phyloP scores from a whole-genome alignment of 108 stramenopile genomes.

The Skeletonema marinoi region DNA sequence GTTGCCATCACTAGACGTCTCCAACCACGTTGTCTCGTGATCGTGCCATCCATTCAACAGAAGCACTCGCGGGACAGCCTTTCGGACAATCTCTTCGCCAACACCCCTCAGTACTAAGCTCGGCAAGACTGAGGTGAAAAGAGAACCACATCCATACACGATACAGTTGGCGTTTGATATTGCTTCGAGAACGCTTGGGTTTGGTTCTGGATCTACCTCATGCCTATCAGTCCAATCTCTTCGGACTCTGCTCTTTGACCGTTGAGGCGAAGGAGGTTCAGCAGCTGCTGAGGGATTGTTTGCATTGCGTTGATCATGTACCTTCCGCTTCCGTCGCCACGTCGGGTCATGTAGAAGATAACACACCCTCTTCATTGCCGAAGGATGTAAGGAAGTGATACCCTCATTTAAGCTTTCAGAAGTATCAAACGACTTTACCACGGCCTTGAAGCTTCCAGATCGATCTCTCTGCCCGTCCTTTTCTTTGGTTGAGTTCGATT shows the following conservation, averaged over 20 bases:
- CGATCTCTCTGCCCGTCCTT: constrained; percentile 1
- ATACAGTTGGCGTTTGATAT: constrained; percentile 40
- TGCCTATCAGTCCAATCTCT: constrained; percentile 40
- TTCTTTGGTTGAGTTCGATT: neutral
- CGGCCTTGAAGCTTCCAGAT: constrained; percentile 12
- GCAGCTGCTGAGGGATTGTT: neutral
- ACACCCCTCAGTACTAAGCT: constrained; percentile 44
- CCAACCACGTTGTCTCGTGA: constrained; percentile 44
- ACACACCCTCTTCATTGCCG: constrained; percentile 30
- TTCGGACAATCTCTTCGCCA: constrained; percentile 29
- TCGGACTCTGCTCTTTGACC: neutral
- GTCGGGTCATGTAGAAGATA: constrained; percentile 45
- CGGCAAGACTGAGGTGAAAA: constrained; percentile 51
- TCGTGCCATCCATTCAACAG: constrained; percentile 54
- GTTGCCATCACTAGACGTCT: constrained; percentile 6
- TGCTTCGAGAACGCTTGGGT: constrained; percentile 48
- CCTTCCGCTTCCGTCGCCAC: constrained; percentile 28
- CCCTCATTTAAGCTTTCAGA: constrained; percentile 17
- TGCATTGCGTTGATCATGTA: neutral
- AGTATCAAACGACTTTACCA: constrained; percentile 28
- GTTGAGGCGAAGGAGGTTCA: neutral
- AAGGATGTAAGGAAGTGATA: constrained; percentile 25
- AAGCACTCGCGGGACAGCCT: constrained; percentile 27
- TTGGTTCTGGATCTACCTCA: constrained; percentile 38
- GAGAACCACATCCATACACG: constrained; percentile 51